Base-by-base conservation (phyloP, 2,329 filamentous ascomycete genomes). In the Diaporthe australafricana region DNA sequence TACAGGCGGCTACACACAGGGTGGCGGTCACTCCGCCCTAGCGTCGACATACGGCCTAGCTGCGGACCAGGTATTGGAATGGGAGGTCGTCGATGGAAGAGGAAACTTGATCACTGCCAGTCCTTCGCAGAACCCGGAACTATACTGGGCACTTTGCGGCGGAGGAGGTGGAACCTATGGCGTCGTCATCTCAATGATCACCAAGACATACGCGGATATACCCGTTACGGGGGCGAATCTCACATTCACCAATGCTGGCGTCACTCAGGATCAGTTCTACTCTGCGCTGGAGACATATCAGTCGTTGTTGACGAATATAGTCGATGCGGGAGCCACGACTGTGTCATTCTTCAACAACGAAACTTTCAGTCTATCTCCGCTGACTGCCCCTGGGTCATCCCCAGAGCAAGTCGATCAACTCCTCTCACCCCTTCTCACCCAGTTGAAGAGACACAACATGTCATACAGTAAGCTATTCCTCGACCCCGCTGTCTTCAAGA, bases 1-100 rank as follows among this genome's bases (percentile, higher is more conserved):
- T 11, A 84, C 85, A 1, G 87, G 87, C 32, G 87, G 87, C 1
- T 90, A 87, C 73, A 84, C 80, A 2, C 86, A 88, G 77, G 87
- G 86, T 12, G 87, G 86, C 22, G 88, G 88, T 0, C 87, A 89
- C 74, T 84, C 81, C 2, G 79, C 83, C 14, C 77, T 89, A 1
- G 77, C 78, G 7, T 84, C 84, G 0, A 77, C 76, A 4, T 85
- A 84, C 52, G 87, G 87, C 5, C 79, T 89, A 2, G 85, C 76
- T 14, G 86, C 85, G 1, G 87, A 89, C 74, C 83, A 88, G 66
- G 81, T 83, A 0, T 76, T 89, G 2, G 78, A 83, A 40, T 85
- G 80, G 69, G 81, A 86, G 55, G 84, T 87, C 5, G 81, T 89
- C 6, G 84, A 83, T 20, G 57, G 32, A 7, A 14, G 38, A 12